Percentiles rank a stretch among this genome's conserved stretches.
These are phyloP conservation scores for Schoenoplectus triqueter DNA, from an alignment of 202 grass and related monocot genomes.

Conservation along the genomic window DNA sequence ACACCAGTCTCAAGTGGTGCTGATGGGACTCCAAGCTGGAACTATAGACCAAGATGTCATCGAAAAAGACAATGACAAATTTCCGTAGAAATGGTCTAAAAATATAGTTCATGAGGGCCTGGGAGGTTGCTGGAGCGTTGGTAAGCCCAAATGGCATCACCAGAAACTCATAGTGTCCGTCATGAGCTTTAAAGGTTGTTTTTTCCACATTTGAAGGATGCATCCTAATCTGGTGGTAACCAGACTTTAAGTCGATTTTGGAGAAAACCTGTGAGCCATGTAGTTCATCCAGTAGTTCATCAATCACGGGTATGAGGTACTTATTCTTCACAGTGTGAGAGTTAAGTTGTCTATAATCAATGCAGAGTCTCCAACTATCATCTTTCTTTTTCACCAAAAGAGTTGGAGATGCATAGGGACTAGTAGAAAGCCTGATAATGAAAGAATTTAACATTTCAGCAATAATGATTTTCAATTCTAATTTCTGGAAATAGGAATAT, in stretches of 20 bases:
- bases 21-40: rapidly evolving
- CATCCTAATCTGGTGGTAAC: not conserved
- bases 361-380: not conserved
- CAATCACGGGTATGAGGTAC: not conserved
- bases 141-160: not conserved
- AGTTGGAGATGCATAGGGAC: not conserved
- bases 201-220: not conserved
- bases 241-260: not conserved
- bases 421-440: not conserved
- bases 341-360: not conserved
- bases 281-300: not conserved
- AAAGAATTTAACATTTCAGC: not conserved
- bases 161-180: not conserved
- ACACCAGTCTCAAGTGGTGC: not conserved
- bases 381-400: not conserved
- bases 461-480: not conserved
- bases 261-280: not conserved
- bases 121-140: not conserved
- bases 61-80: not conserved
- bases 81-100: not conserved
- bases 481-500: not conserved
- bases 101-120: not conserved
- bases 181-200: not conserved
- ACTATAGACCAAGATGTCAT: not conserved
- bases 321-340: not conserved